Evolutionary conservation across 768 basidiomycete species (phyloP), one percentile per base, ranked within the genome.

Genomic region (Imleria badia): DNA sequence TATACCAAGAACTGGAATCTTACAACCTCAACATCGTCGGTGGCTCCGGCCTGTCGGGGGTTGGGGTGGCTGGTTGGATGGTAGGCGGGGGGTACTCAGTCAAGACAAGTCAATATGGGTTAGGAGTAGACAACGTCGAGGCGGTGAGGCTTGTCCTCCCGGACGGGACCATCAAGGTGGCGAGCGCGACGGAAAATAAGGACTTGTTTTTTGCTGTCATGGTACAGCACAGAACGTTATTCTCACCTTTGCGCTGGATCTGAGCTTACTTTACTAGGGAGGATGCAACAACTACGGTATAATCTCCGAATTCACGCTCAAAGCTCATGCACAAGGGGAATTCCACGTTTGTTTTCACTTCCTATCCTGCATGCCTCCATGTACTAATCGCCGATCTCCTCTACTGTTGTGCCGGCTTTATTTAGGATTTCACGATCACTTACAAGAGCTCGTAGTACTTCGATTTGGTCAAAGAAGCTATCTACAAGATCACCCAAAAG

Each of bases 41-140:
- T 43, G 66, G 69, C 35, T 55, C 64, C 5, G 56, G 57, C 6
- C 20, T 55, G 15, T 20, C 46, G 1, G 69, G 62, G 2, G 66
- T 74, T 8, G 74, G 74, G 3, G 57, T 74, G 9, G 43, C 60
- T 19, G 73, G 73, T 10, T 74, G 61, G 59, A 45, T 71, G 34
- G 52, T 74, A 6, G 73, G 73, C 17, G 72, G 73, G 17, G 75
- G 74, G 5, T 75, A 68, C 58, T 71, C 73, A 0, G 58, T 60
- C 51, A 68, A 69, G 49, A 72, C 69, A 3, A 76, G 68, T 46
- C 65, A 69, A 43, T 61, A 62, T 50, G 72, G 74, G 2, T 53
- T 75, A 11, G 64, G 65, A 3, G 57, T 73, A 34, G 75, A 76
- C 58, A 75, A 72, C 47, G 45, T 76, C 29, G 54, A 45, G 14